phyloP scores from a whole-genome alignment of 2,329 filamentous ascomycete species.

The Parastagonospora nodorum region DNA sequence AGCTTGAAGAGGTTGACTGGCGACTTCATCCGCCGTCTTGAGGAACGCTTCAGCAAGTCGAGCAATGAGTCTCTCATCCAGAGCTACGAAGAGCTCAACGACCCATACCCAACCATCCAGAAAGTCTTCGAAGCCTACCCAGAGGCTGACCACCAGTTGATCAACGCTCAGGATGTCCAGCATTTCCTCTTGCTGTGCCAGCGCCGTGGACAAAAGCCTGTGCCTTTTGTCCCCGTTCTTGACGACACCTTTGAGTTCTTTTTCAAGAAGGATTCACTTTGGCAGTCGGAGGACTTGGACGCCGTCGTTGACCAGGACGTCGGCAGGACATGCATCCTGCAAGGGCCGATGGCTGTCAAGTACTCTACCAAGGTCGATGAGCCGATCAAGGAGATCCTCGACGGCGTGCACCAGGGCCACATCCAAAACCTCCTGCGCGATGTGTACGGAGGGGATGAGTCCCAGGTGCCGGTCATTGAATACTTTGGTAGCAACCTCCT shows the following conservation, averaged over 20 bases:
- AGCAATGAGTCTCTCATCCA: conserved; percentile 84
- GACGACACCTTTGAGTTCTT: conserved; percentile 99
- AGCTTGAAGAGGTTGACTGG: conserved; percentile 83
- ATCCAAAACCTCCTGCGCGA: conserved; percentile 80
- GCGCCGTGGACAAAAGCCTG: conserved; percentile 90
- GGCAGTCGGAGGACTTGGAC: conserved; percentile 97
- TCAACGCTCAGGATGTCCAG: conserved; percentile 98
- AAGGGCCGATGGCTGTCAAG: conserved; percentile 89
- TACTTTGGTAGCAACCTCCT: conserved; percentile 93
- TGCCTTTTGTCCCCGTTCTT: conserved; percentile 92
- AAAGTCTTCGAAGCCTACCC: conserved; percentile 82
- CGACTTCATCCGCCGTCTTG: conserved; percentile 94
- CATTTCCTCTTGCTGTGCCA: conserved; percentile 94
- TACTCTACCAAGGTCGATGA: conserved; percentile 91
- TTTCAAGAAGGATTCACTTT: conserved; percentile 99
- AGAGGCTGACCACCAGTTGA: conserved; percentile 85
- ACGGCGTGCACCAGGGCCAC: conserved; percentile 86
- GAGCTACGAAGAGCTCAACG: conserved; percentile 83
- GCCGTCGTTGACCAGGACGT: conserved; percentile 97
- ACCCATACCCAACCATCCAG: conserved; percentile 78
- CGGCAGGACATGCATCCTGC: conserved; percentile 91
- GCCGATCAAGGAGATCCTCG: conserved; percentile 92
- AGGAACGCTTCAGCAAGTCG: conserved; percentile 88
- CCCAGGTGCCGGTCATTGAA: conserved; percentile 81
- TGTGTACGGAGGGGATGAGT: conserved; percentile 74